Percentiles rank a stretch among this genome's conserved stretches.
Evolutionary conservation across 1,139 yeast species (phyloP).

Genomic region (Spencermartinsiella ligniputridi): DNA sequence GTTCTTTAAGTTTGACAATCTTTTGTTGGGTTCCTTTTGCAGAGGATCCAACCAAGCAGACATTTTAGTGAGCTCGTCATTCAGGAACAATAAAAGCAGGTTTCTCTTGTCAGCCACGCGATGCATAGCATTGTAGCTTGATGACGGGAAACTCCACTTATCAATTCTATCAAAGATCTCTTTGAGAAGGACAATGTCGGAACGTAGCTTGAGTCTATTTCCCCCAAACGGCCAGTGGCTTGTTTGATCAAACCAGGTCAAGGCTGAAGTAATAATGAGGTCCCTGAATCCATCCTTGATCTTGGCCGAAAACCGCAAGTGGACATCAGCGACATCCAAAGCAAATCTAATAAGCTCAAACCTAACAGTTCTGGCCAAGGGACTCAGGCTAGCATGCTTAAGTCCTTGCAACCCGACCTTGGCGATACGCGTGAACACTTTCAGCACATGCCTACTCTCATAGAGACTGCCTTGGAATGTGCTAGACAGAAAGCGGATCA

Average conservation of each 20-base stretch:
- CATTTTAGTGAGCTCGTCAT: conserved; percentile 69
- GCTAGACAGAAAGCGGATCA: conserved; percentile 69
- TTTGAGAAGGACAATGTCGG: conserved; percentile 57
- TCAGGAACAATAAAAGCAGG: conserved; percentile 57
- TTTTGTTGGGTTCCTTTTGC: conserved; percentile 39
- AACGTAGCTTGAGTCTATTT: conserved; percentile 63
- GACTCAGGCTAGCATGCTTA: conserved; percentile 67
- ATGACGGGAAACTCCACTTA: conserved; percentile 13
- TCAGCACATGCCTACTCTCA: conserved; percentile 67
- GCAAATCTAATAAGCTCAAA: conserved; percentile 72
- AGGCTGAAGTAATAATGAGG: conserved; percentile 58
- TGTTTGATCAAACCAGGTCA: conserved; percentile 71
- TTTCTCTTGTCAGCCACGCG: conserved; percentile 40
- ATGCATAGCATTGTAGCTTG: conserved; percentile 6
- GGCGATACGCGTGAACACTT: conserved; percentile 61
- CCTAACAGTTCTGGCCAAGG: conserved; percentile 69
- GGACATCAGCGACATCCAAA: conserved; percentile 58
- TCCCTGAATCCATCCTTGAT: conserved; percentile 45
- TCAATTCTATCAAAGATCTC: conserved; percentile 20
- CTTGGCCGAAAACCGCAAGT: conserved; percentile 33
- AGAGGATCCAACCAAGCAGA: conserved; percentile 79
- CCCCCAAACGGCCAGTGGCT: conserved; percentile 81
- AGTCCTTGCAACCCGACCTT: conserved; percentile 53
- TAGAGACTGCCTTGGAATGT: conserved; percentile 76
- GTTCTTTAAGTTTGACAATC: conserved; percentile 1